Percentiles rank a stretch among this genome's conserved stretches.
These are phyloP conservation scores for Lipomyces sp. DNA, from an alignment of 805 yeast species.

Conservation along the genomic window DNA sequence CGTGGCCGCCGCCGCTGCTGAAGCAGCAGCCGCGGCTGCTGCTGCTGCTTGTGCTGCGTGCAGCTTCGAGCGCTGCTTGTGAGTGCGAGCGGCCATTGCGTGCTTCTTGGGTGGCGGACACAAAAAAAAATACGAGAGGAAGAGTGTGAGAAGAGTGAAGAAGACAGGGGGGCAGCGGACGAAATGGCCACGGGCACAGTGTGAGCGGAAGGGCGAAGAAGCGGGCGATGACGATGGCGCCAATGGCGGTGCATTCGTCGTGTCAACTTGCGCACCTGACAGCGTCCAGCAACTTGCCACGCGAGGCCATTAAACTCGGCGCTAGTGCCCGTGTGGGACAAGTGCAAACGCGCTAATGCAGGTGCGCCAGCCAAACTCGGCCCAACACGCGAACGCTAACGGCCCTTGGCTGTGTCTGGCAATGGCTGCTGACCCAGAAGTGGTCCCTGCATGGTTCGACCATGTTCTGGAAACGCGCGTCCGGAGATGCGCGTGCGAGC, in stretches of 20 bases:
- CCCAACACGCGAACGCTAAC: not conserved
- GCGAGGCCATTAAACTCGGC: not conserved
- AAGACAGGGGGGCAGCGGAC: not conserved
- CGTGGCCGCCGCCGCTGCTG: conserved; percentile 14
- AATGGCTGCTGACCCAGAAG: not conserved
- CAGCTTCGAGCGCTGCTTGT: conserved; percentile 19
- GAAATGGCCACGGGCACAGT: not conserved
- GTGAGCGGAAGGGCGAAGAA: conserved; percentile 4
- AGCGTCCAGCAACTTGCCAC: not conserved
- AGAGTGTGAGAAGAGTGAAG: not conserved
- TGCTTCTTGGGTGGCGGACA: not conserved
- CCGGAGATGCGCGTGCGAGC: not conserved
- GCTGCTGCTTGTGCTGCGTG: conserved; percentile 4
- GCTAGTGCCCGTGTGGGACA: not conserved
- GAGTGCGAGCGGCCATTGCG: conserved; percentile 16
- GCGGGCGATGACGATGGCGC: conserved; percentile 12
- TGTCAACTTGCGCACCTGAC: conserved; percentile 1
- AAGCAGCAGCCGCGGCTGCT: conserved; percentile 13
- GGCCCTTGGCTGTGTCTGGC: not conserved
- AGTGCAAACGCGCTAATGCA: not conserved
- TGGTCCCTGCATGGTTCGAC: not conserved
- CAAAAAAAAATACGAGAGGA: no score
- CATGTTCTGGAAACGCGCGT: not conserved
- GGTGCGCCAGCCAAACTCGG: not conserved
- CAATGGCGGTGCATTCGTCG: conserved; percentile 5